Evolutionary conservation across 306 rosid genomes (phyloP).

Genomic region (Prunus kanzakura): DNA sequence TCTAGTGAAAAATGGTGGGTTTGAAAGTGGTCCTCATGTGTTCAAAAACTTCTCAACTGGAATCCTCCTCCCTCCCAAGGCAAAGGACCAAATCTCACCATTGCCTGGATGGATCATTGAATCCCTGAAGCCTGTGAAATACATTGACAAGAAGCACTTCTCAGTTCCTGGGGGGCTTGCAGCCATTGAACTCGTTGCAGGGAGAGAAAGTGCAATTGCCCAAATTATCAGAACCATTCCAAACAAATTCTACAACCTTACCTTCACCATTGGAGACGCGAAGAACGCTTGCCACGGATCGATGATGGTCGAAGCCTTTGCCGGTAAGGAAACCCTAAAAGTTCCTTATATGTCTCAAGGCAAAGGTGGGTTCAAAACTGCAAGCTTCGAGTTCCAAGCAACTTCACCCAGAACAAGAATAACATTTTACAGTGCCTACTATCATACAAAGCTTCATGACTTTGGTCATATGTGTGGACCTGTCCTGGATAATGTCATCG

Average conservation of each 20-base stretch:
- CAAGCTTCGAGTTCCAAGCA: conserved; percentile 46
- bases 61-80: conserved; percentile 46
- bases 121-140: conserved; percentile 53
- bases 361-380: conserved; percentile 39
- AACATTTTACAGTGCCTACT: conserved; percentile 46
- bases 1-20: conserved; percentile 45
- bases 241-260: conserved; percentile 36
- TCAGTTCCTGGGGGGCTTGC: conserved; percentile 40
- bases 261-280: conserved; percentile 56
- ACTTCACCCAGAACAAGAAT: conserved; percentile 23
- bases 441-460: conserved; percentile 42
- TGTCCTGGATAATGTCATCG: conserved; percentile 44
- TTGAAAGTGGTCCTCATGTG: conserved; percentile 47
- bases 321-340: conserved; percentile 34
- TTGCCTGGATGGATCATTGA: conserved; percentile 57
- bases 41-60: conserved; percentile 53
- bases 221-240: conserved; percentile 48
- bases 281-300: conserved; percentile 50
- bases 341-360: conserved; percentile 39
- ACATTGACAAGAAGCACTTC: conserved; percentile 47
- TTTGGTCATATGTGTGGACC: conserved; percentile 54
- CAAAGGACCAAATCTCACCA: conserved; percentile 36
- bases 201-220: conserved; percentile 54
- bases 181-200: conserved; percentile 46
- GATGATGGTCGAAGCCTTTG: conserved; percentile 52